A percentile compares a stretch with the other conserved stretches of the same genome.
These are phyloP conservation scores for Amphichorda felina DNA, from an alignment of 2,329 filamentous ascomycete species.

Conservation along the genomic window DNA sequence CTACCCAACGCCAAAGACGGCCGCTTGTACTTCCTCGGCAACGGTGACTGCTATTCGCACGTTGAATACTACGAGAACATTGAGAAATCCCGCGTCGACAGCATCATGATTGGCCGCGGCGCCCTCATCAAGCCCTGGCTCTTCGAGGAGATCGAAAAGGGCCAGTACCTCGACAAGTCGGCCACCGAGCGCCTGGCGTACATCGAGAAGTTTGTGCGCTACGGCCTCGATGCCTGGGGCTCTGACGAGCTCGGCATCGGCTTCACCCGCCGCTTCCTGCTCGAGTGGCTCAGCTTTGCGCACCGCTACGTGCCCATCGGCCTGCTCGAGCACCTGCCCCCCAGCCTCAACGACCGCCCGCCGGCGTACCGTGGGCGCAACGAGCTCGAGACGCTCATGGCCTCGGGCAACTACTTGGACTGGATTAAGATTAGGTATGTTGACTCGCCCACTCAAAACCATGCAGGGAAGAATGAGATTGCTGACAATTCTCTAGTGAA, in stretches of 20 bases:
- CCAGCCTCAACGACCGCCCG: constrained; percentile 78
- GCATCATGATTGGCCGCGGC: constrained; percentile 94
- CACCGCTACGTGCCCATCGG: constrained; percentile 87
- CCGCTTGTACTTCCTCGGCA: constrained; percentile 84
- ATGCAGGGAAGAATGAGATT: neutral
- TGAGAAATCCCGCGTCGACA: constrained; percentile 68
- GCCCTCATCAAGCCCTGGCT: constrained; percentile 97
- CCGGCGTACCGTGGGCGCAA: constrained; percentile 74
- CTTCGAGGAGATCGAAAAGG: constrained; percentile 87
- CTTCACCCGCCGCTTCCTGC: constrained; percentile 78
- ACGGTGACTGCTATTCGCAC: constrained; percentile 93
- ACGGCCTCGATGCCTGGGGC: constrained; percentile 90
- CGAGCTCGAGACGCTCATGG: constrained; percentile 87
- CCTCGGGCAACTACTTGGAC: constrained; percentile 84
- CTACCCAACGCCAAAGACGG: constrained; percentile 53
- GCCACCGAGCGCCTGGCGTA: constrained; percentile 75
- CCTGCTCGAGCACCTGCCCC: constrained; percentile 76
- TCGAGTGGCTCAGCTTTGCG: constrained; percentile 93
- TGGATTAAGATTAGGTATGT: constrained; percentile 97
- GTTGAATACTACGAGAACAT: constrained; percentile 74
- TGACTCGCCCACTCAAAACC: neutral
- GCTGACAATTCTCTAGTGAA: constrained; percentile 45
- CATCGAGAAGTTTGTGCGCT: constrained; percentile 80
- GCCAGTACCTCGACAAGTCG: constrained; percentile 93
- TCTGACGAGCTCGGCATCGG: constrained; percentile 90